Conservation (phyloP, 2,329 filamentous ascomycete species). For the Fusarium globosum region DNA sequence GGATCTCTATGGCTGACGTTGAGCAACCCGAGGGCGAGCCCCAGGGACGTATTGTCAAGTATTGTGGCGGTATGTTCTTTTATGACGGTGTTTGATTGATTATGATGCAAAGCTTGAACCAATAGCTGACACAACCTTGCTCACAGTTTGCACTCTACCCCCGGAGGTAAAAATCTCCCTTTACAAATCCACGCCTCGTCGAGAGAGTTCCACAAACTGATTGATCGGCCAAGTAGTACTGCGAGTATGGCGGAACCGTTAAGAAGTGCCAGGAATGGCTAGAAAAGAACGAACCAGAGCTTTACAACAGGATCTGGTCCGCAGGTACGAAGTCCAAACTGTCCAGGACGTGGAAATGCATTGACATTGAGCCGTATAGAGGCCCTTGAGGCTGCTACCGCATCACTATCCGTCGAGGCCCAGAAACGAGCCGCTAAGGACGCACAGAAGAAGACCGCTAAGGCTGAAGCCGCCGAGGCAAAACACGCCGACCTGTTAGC, state of each 20-base stretch:
- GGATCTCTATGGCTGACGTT: conserved; percentile 62
- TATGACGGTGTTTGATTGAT: background rate
- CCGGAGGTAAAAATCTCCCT: conserved; percentile 65
- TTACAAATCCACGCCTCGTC: conserved; percentile 3
- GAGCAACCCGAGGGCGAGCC: conserved; percentile 62
- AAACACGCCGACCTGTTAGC: conserved; percentile 86
- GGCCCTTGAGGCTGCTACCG: conserved; percentile 84
- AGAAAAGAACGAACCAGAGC: conserved; percentile 74
- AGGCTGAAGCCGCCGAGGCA: conserved; percentile 87
- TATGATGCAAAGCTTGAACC: conserved; percentile 22
- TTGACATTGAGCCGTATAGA: conserved; percentile 59
- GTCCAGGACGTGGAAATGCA: conserved; percentile 3
- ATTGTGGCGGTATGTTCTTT: conserved; percentile 66
- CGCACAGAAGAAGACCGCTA: conserved; percentile 95
- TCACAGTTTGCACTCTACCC: conserved; percentile 71
- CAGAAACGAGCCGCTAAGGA: conserved; percentile 97
- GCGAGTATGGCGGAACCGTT: conserved; percentile 95
- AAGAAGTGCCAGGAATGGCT: conserved; percentile 99
- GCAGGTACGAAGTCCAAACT: conserved; percentile 67
- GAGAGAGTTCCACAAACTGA: conserved; percentile 34
- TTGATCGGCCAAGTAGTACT: conserved; percentile 75
- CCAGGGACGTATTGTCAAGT: conserved; percentile 63
- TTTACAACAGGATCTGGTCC: conserved; percentile 88
- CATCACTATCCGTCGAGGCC: conserved; percentile 87
- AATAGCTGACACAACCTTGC: conserved; percentile 15